Percentiles rank a stretch among this genome's conserved stretches.
Evolutionary conservation across 495 filamentous ascomycete species (phyloP).

Genomic region (Penicillium pancosmium): DNA sequence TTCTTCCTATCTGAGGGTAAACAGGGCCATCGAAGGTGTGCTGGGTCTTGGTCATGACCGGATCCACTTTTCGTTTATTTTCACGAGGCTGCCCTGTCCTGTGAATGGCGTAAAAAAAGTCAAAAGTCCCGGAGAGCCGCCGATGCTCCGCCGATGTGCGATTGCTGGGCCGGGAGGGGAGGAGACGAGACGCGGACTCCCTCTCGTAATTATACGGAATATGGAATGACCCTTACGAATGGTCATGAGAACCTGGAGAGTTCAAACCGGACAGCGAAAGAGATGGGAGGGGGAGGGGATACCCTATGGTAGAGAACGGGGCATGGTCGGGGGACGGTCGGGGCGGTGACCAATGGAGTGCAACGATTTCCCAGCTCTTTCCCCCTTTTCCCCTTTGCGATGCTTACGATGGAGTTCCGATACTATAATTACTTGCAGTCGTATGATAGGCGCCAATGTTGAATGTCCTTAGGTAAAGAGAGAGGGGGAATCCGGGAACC

Average conservation of each 20-base stretch:
- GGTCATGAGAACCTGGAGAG: background rate
- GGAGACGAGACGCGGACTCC: background rate
- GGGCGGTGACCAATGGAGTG: slow-evolving; percentile 1
- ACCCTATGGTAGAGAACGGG: background rate
- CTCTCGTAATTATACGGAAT: background rate
- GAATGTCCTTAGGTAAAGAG: slow-evolving; percentile 1
- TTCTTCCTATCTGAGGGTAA: slow-evolving; percentile 21
- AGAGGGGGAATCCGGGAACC: slow-evolving; percentile 5
- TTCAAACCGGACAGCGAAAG: background rate
- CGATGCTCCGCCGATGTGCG: slow-evolving; percentile 23
- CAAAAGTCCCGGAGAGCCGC: slow-evolving; percentile 31
- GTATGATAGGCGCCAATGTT: background rate
- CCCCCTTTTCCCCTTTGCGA: slow-evolving; percentile 4
- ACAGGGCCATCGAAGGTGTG: slow-evolving; percentile 4
- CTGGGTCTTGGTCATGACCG: background rate
- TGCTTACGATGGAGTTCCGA: slow-evolving; percentile 2
- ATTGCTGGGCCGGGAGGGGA: slow-evolving; percentile 1
- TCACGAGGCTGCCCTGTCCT: slow-evolving; percentile 11
- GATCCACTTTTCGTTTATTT: slow-evolving; percentile 10
- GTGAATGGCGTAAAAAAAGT: background rate
- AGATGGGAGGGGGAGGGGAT: background rate
- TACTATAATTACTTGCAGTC: slow-evolving; percentile 5
- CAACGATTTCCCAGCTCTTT: slow-evolving; percentile 1
- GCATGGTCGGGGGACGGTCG: background rate
- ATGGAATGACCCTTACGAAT: background rate